Evolutionary conservation across 495 filamentous ascomycete species (phyloP), one percentile per base, ranked within the genome.

Genomic region (Trichoderma gamsii): DNA sequence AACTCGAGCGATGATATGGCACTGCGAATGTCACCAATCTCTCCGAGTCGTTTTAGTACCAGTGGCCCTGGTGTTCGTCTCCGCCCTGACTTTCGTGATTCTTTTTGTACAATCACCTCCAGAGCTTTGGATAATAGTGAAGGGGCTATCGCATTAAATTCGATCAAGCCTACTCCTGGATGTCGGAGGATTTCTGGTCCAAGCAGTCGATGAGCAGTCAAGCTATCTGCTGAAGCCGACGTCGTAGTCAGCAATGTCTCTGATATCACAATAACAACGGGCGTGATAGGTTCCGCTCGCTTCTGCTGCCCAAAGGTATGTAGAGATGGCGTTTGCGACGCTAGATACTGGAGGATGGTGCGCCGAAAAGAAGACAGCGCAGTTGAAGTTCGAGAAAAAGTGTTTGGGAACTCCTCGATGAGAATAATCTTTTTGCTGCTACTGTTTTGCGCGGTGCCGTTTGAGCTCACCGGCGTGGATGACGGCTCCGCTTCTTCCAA

Each of bases 361-460:
- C 85, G 82, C 67, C 92, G 85, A 76, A 99, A 98, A 0, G 90
- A 82, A 65, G 84, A 81, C 49, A 97, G 75, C 66, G 84, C 82
- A 18, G 84, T 83, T 13, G 90, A 90, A 0, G 85, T 88, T 52
- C 86, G 84, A 27, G 85, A 84, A 69, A 93, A 88, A 0, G 90
- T 89, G 71, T 90, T 92, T 0, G 96, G 96, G 74, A 97, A 97
- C 74, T 99, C 96, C 81, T 99, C 96, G 64, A 99, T 83, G 11
- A 98, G 76, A 56, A 97, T 89, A 41, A 97, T 75, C 71, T 79
- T 80, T 70, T 73, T 77, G 18, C 73, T 77, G 18, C 71, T 68
- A 65, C 69, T 69, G 18, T n/a, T 18, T 15, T 61, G 56, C 7
- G 56, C 12, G 9, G 41, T 21, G 21, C 35, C 29, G 43, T n/a